A percentile compares a stretch with the other conserved stretches of the same genome.
Evolutionary conservation across 441 rosid species (phyloP).

Genomic region (Brassica hybrid): DNA sequence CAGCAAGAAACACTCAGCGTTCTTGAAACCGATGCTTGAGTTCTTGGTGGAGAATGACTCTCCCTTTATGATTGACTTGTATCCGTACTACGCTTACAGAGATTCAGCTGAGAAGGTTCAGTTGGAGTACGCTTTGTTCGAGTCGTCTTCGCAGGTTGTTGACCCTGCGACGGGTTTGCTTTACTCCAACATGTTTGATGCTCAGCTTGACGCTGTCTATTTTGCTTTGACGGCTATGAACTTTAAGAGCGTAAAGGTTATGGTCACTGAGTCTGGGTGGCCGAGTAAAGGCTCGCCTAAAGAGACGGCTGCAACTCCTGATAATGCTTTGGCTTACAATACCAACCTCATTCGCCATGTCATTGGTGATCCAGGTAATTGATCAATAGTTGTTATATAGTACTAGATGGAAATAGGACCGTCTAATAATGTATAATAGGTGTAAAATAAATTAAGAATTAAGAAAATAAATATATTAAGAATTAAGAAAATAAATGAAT

Average conservation of each 20-base stretch:
- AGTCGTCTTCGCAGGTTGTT: constrained; percentile 81
- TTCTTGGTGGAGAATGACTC: constrained; percentile 93
- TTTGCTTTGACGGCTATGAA: constrained; percentile 77
- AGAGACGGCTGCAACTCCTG: constrained; percentile 92
- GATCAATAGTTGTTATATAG: too few relatives aligned
- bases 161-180: constrained; percentile 95
- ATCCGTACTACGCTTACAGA: constrained; percentile 94
- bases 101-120: constrained; percentile 78
- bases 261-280: constrained; percentile 99
- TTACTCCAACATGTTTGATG: constrained; percentile 97
- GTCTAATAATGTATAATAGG: too few relatives aligned
- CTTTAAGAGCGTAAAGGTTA: constrained; percentile 80
- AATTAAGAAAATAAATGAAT: too few relatives aligned
- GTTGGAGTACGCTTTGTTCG: constrained; percentile 80
- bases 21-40: constrained; percentile 83
- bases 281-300: constrained; percentile 90
- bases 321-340: constrained; percentile 86
- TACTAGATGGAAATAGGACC: too few relatives aligned
- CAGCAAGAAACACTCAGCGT: constrained; percentile 62
- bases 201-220: constrained; percentile 90
- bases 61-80: constrained; percentile 90
- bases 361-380: constrained; percentile 66
- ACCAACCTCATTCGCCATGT: constrained; percentile 86
- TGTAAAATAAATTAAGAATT: too few relatives aligned
- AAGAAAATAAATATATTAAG: too few relatives aligned